Base-by-base conservation (phyloP, 148 eudicot species). In the Selenicereus undatus region DNA sequence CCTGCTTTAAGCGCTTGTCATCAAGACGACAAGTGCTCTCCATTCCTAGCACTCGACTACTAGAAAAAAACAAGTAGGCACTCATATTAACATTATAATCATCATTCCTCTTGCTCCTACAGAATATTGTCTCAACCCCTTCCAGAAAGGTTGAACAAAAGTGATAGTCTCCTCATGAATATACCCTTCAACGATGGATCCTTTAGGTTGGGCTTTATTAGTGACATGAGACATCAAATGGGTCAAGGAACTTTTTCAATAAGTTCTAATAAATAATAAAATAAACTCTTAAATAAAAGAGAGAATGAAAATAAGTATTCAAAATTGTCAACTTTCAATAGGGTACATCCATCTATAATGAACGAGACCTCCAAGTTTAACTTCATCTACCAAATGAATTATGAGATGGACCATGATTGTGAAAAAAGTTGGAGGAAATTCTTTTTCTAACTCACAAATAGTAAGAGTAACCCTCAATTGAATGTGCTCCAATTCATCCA, bases 301-400 rank as follows among this genome's bases (percentile, higher is more conserved):
- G 27, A 8, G 1, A 70, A 70, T 14, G 11, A 30, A 26, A 69
- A 69, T 5, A 70, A 22, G 29, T 1, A 11, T 13, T 8, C 0
- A 10, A 17, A 13, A 29, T 70, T 70, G 2, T 32, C 32, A 32
- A 1, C 32, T 32, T 32, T 32, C 32, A 32, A 32, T 32, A 1
- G 32, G 79, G 68, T 83, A 79, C 85, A 83, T 83, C 76, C 82
- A 83, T 36, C 60, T 50, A 10, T 79, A 83, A 4, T 66, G 82
- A 8, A 79, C 76, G 12, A n/a, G 72, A n/a, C 56, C 72, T n/a
- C 80, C 72, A 24, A 62, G 72, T 17, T 42, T 74, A 74, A 32
- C 77, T 69, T 83, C 79, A 9, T 79, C 69, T 3, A 73, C 64
- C 27, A 82, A 35, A 35, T 72, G 84, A 70, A 70, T 36, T 21